Evolutionary conservation across 2,329 filamentous ascomycete species (phyloP).

Genomic region (Nemania abortiva): DNA sequence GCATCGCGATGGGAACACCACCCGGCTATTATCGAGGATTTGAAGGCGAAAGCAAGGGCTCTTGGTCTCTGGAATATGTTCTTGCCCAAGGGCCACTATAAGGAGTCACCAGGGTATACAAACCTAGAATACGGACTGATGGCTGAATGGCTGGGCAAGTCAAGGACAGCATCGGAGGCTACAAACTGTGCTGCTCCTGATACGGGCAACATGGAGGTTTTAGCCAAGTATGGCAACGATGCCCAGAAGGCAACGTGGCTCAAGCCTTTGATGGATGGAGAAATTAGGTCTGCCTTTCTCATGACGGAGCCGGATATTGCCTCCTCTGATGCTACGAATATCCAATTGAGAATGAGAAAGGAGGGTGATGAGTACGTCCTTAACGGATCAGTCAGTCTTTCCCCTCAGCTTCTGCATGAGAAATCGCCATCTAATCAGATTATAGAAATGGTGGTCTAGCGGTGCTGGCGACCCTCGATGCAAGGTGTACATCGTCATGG

Average conservation of each 20-base stretch:
- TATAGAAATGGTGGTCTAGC: constrained; percentile 98
- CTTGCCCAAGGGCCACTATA: constrained; percentile 93
- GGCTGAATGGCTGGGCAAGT: constrained; percentile 95
- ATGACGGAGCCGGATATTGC: constrained; percentile 95
- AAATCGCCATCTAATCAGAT: constrained; percentile 36
- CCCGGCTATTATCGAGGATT: constrained; percentile 84
- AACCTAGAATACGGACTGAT: constrained; percentile 98
- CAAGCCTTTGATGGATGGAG: constrained; percentile 81
- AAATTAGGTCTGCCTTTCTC: constrained; percentile 89
- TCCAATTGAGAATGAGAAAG: constrained; percentile 82
- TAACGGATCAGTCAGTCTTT: constrained; percentile 77
- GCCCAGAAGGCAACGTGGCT: constrained; percentile 89
- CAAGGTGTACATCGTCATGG: constrained; percentile 96
- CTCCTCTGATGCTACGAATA: constrained; percentile 93
- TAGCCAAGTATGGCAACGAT: constrained; percentile 90
- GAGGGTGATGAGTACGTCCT: constrained; percentile 92
- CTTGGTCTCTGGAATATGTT: constrained; percentile 99
- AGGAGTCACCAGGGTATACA: constrained; percentile 91
- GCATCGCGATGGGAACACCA: constrained; percentile 82
- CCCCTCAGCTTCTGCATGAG: background rate
- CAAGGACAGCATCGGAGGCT: constrained; percentile 83
- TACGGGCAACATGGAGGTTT: constrained; percentile 95
- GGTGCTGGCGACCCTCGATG: constrained; percentile 94
- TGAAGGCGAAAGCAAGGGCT: constrained; percentile 85
- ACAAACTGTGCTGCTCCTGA: constrained; percentile 92